Conservation (phyloP, 2,329 filamentous ascomycete genomes). For the Cladosporium sp. region DNA sequence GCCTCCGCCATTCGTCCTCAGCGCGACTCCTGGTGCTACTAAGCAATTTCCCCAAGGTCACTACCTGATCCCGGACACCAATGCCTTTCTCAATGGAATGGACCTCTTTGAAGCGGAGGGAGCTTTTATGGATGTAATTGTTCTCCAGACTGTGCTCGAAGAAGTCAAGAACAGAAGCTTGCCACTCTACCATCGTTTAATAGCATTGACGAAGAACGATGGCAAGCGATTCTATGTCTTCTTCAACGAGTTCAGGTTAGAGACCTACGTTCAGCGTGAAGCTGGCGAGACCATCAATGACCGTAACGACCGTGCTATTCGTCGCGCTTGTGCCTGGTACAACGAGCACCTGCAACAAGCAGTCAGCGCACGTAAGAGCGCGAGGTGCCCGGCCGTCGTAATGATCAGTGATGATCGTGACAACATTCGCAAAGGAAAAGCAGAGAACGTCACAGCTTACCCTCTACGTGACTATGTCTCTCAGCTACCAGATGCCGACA, state of each 20-base stretch:
- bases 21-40: constrained; percentile 81
- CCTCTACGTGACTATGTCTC: constrained; percentile 74
- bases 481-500: constrained; percentile 78
- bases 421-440: constrained; percentile 78
- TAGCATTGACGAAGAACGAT: constrained; percentile 88
- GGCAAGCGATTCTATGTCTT: constrained; percentile 98
- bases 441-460: constrained; percentile 69
- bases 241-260: constrained; percentile 95
- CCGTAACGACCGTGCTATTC: constrained; percentile 88
- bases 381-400: constrained; percentile 71
- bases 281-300: constrained; percentile 89
- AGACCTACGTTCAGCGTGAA: constrained; percentile 79
- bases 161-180: constrained; percentile 92
- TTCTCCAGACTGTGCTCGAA: constrained; percentile 93
- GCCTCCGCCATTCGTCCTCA: constrained; percentile 81
- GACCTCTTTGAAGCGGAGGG: constrained; percentile 89
- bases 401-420: constrained; percentile 94
- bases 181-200: constrained; percentile 89
- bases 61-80: constrained; percentile 94
- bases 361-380: constrained; percentile 54
- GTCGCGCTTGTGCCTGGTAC: constrained; percentile 88
- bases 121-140: constrained; percentile 96
- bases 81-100: constrained; percentile 93
- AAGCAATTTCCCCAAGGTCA: constrained; percentile 81
- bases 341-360: constrained; percentile 71